Percentiles rank a stretch among this genome's conserved stretches.
These are phyloP conservation scores for Knoxia roxburghii DNA, from an alignment of 257 asterid species.

Conservation along the genomic window DNA sequence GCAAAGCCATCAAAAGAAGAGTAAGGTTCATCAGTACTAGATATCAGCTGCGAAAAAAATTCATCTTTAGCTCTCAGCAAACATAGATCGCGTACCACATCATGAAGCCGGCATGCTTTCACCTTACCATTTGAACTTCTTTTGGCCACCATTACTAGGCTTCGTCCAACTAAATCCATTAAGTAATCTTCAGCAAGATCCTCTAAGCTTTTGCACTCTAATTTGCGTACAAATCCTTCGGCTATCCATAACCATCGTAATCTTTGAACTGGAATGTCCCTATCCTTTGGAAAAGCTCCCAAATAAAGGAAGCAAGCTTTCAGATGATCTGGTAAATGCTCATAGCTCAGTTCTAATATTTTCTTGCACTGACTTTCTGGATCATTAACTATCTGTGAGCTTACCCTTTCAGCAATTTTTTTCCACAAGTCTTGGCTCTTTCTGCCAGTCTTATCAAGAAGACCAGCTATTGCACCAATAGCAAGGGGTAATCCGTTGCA, in stretches of 20 bases:
- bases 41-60: background rate
- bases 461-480: constrained; percentile 14
- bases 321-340: constrained; percentile 15
- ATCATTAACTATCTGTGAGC: constrained; percentile 2
- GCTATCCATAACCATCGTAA: constrained; percentile 16
- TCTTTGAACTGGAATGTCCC: constrained; percentile 8
- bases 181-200: constrained; percentile 6
- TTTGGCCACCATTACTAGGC: constrained; percentile 2
- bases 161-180: constrained; percentile 6
- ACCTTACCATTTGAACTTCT: constrained; percentile 4
- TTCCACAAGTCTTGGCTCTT: constrained; percentile 1
- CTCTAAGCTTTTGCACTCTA: constrained; percentile 1
- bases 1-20: background rate
- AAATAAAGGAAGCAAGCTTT: constrained; percentile 11
- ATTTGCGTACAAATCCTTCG: constrained; percentile 7
- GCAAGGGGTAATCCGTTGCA: constrained; percentile 13
- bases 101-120: constrained; percentile 13
- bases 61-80: constrained; percentile 3
- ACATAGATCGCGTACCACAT: constrained; percentile 12
- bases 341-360: constrained; percentile 16
- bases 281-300: constrained; percentile 11
- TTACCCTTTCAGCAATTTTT: constrained; percentile 5
- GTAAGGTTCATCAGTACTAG: constrained; percentile 3
- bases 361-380: constrained; percentile 15
- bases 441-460: constrained; percentile 2